Evolutionary conservation across 176 grass and related monocot species (phyloP), one percentile per base, ranked within the genome.

Genomic region (Bromus sterilis): DNA sequence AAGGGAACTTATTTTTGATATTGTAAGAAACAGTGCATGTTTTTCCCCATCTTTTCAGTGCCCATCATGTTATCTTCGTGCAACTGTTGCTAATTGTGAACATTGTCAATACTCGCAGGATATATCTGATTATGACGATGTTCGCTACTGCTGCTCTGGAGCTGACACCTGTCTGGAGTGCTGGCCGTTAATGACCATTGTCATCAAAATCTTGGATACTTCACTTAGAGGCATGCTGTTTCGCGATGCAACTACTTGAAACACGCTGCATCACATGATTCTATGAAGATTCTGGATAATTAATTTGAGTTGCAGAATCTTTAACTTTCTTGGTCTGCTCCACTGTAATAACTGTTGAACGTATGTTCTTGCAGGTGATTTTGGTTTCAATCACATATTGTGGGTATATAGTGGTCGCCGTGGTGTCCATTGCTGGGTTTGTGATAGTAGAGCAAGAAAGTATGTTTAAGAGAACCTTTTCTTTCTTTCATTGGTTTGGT

Each of bases 341-440:
- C 41, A 23, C 49, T 21, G 49, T 53, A 53, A 53, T 53, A 82
- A 30, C 55, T 64, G 44, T 29, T 62, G 4, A 77, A 64, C 34
- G 30, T 71, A 66, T 42, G 26, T 28, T 15, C 72, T 80, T 88
- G 56, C 85, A 98, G 93, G 93, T 82, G 93, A 95, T 93, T 98
- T 98, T 86, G 89, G 93, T 68, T 98, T 98, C 82, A 95, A 75
- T 79, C 96, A 98, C 84, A 98, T 98, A 81, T 41, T 95, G 57
- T 98, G 96, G 96, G 93, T 91, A 48, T 98, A 93, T 76, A 95
- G 96, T 93, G 96, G 93, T 5, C 86, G 90, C 31, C 96, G 93
- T 84, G 93, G 96, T 83, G 96, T 98, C 31, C 96, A 98, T 83
- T 98, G 96, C 82, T 98, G 96, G 96, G 93, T 98, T 53, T 98